Conservation (phyloP, 1,139 yeast species). For the Yamadazyma dendronema region DNA sequence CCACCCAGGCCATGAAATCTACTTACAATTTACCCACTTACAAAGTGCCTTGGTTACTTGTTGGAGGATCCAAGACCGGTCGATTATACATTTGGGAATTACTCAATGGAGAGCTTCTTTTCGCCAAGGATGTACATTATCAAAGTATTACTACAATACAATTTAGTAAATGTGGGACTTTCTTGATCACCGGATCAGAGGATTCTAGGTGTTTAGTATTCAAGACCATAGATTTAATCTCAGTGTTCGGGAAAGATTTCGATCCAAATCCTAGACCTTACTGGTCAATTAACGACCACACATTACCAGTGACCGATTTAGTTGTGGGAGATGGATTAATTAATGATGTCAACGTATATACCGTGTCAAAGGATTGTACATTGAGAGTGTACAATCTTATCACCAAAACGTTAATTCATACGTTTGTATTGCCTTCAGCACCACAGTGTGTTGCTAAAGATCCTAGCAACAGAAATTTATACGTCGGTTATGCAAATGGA, state of each 20-base stretch:
- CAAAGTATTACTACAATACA: constrained; percentile 64
- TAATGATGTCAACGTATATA: constrained; percentile 63
- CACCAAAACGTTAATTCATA: constrained; percentile 51
- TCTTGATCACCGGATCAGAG: constrained; percentile 69
- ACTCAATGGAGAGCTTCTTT: constrained; percentile 69
- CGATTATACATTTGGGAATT: constrained; percentile 84
- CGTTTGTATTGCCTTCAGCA: constrained; percentile 64
- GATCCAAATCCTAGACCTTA: constrained; percentile 37
- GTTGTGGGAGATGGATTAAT: constrained; percentile 49
- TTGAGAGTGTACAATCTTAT: constrained; percentile 60
- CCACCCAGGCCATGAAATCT: constrained; percentile 5
- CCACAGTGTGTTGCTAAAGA: constrained; percentile 67
- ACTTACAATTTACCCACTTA: constrained; percentile 25
- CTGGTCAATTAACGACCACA: constrained; percentile 67
- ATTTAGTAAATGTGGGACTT: constrained; percentile 65
- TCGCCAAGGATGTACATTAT: constrained; percentile 81
- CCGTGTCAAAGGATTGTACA: constrained; percentile 76
- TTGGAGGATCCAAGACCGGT: constrained; percentile 73
- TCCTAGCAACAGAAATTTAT: constrained; percentile 75
- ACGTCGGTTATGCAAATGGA: constrained; percentile 70
- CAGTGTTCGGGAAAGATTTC: constrained; percentile 25
- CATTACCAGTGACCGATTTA: constrained; percentile 70
- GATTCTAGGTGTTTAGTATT: constrained; percentile 82
- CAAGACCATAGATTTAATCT: constrained; percentile 62
- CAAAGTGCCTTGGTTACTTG: constrained; percentile 65